A percentile compares a stretch with the other conserved stretches of the same genome.
Conservation (phyloP, 805 yeast species). For the Ogataea saltuana region DNA sequence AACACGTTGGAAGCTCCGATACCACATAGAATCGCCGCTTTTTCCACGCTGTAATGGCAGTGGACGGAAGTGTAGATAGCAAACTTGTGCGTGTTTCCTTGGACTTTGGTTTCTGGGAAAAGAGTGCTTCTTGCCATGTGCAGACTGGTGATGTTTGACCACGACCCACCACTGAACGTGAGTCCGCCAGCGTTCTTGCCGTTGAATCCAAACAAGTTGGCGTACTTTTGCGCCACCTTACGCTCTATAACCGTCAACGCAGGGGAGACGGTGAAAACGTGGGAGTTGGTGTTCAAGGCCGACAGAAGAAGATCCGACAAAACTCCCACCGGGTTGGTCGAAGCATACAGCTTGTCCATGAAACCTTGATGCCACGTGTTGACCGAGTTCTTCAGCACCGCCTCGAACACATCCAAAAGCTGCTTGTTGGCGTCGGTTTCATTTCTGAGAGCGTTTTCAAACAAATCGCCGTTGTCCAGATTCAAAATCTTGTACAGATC, state of each 20-base stretch:
- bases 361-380: constrained; percentile 89
- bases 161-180: constrained; percentile 85
- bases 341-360: constrained; percentile 79
- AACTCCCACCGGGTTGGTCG: constrained; percentile 84
- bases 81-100: constrained; percentile 61
- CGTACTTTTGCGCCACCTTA: constrained; percentile 65
- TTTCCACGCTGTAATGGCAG: constrained; percentile 78
- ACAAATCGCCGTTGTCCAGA: constrained; percentile 35
- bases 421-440: constrained; percentile 34
- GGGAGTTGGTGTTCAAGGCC: constrained; percentile 77
- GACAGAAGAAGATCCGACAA: constrained; percentile 69
- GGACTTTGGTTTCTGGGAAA: constrained; percentile 66
- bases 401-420: constrained; percentile 51
- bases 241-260: constrained; percentile 75
- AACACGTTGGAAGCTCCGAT: constrained; percentile 63
- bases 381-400: constrained; percentile 64
- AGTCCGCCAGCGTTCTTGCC: constrained; percentile 70
- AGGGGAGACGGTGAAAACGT: constrained; percentile 84
- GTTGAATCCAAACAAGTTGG: constrained; percentile 59
- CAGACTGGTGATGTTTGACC: constrained; percentile 78
- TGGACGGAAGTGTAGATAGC: constrained; percentile 73
- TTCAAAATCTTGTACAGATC: constrained; percentile 41
- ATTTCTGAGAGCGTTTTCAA: constrained; percentile 24
- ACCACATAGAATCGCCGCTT: constrained; percentile 77
- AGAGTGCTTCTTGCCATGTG: constrained; percentile 70